phyloP scores from a whole-genome alignment of 371 early-diverging fungal genomes.

The Mortierella sp. region DNA sequence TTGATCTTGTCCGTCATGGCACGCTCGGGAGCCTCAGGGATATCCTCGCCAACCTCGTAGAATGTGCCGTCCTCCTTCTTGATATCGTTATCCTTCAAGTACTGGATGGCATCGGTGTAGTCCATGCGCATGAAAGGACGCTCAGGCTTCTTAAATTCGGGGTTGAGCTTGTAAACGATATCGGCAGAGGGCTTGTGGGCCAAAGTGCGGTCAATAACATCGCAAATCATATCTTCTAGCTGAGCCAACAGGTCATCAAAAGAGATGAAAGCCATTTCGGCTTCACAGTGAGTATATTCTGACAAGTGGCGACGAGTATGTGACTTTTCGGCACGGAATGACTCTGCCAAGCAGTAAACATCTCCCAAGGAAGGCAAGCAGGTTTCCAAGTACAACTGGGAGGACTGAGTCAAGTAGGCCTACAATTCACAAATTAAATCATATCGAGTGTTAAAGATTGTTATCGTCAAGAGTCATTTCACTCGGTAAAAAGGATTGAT shows the following conservation, averaged over 20 bases:
- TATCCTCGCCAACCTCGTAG: constrained; percentile 99
- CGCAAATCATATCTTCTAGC: constrained; percentile 94
- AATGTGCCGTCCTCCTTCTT: constrained; percentile 91
- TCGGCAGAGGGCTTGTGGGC: constrained; percentile 82
- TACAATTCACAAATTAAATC: constrained; percentile 10
- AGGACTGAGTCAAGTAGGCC: constrained; percentile 99
- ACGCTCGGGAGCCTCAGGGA: constrained; percentile 99
- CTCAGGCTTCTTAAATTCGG: constrained; percentile 86
- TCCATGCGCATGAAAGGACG: constrained; percentile 98
- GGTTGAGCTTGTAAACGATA: constrained; percentile 92
- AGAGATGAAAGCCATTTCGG: constrained; percentile 95
- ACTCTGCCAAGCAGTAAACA: constrained; percentile 98
- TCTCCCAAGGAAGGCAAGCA: constrained; percentile 97
- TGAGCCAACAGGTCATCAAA: constrained; percentile 93
- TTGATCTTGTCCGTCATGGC: constrained; percentile 97
- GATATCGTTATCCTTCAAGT: constrained; percentile 93
- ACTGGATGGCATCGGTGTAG: constrained; percentile 97
- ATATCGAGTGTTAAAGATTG: not conserved
- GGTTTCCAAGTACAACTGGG: constrained; percentile 99
- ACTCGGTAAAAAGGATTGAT: not conserved
- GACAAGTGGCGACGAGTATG: constrained; percentile 99
- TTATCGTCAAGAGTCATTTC: not conserved
- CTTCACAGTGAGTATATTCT: constrained; percentile 99
- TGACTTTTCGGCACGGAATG: constrained; percentile 99
- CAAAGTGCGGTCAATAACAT: constrained; percentile 87